Evolutionary conservation across 345 rosid genomes (phyloP).

Genomic region (Arabis alpina): DNA sequence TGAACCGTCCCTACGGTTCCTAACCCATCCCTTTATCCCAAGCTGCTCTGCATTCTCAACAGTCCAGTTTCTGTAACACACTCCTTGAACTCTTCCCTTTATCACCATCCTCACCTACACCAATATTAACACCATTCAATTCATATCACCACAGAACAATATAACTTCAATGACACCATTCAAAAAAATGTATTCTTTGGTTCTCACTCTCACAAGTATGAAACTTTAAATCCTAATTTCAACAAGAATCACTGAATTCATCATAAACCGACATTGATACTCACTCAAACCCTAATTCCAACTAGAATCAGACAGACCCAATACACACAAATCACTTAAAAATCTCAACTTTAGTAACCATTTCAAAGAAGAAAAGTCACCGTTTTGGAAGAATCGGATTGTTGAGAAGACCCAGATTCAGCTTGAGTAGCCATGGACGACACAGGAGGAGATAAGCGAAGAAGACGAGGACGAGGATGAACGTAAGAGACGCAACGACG

Average conservation of each 20-base stretch:
- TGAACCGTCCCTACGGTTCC: constrained; percentile 84
- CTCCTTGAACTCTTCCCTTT: constrained; percentile 92
- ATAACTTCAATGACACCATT: too few species aligned
- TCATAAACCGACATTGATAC: background rate
- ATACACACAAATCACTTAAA: background rate
- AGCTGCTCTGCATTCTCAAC: constrained; percentile 71
- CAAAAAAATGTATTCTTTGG: too few species aligned
- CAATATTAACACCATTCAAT: constrained; percentile 8
- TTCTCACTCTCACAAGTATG: too few species aligned
- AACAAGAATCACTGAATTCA: too few species aligned
- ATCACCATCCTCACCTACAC: constrained; percentile 70
- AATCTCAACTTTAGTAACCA: background rate
- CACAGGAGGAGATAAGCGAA: constrained; percentile 47
- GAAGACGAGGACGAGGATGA: constrained; percentile 52
- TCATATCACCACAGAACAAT: background rate
- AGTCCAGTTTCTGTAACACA: constrained; percentile 90
- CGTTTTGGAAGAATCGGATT: constrained; percentile 58
- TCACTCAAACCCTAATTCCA: constrained; percentile 7
- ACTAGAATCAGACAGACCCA: too few species aligned
- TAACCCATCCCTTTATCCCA: constrained; percentile 91
- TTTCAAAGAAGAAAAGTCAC: constrained; percentile 29
- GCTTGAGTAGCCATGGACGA: constrained; percentile 53
- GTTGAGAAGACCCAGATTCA: constrained; percentile 42
- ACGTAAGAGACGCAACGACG: constrained; percentile 38
- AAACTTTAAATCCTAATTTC: too few species aligned